A percentile compares a stretch with the other conserved stretches of the same genome.
Conservation (phyloP, 2,329 filamentous ascomycete species). For the Amylocarpus encephaloides region DNA sequence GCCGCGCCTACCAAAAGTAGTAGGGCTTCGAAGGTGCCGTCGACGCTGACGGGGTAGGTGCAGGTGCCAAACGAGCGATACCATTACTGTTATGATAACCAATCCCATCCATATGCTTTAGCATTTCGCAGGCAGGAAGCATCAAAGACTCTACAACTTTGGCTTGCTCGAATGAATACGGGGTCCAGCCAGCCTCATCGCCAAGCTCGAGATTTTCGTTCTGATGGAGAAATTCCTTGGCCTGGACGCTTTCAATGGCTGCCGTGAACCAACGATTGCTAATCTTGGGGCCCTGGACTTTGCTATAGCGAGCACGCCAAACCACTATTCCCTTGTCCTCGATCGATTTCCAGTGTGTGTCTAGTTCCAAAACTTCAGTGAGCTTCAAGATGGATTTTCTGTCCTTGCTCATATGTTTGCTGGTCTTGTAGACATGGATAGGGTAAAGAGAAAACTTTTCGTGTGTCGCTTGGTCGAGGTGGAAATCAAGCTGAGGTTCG, state of each 20-base stretch:
- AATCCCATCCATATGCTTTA: constrained; percentile 22
- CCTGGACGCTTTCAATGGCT: constrained; percentile 8
- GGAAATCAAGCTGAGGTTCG: constrained; percentile 14
- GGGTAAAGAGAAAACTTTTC: constrained; percentile 5
- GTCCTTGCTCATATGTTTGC: constrained; percentile 9
- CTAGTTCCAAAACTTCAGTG: too few species aligned
- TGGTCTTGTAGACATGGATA: constrained; percentile 11
- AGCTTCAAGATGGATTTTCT: constrained; percentile 10
- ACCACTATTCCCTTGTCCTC: background rate
- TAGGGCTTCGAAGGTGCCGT: too few species aligned
- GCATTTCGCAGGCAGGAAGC: constrained; percentile 18
- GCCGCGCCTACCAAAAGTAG: too few species aligned
- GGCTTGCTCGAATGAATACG: constrained; percentile 5
- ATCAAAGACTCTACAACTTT: constrained; percentile 11
- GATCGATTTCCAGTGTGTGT: too few species aligned
- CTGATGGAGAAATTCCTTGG: constrained; percentile 11
- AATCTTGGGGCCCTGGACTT: background rate
- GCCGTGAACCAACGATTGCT: constrained; percentile 18
- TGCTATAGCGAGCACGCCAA: background rate
- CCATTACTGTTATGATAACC: constrained; percentile 19
- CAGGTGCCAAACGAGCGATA: background rate
- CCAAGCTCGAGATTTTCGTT: constrained; percentile 20
- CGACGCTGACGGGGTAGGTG: too few species aligned
- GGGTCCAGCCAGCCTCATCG: constrained; percentile 17
- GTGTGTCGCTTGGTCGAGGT: background rate